phyloP scores from a whole-genome alignment of 2,329 filamentous ascomycete genomes.

The Epichloe baconii region DNA sequence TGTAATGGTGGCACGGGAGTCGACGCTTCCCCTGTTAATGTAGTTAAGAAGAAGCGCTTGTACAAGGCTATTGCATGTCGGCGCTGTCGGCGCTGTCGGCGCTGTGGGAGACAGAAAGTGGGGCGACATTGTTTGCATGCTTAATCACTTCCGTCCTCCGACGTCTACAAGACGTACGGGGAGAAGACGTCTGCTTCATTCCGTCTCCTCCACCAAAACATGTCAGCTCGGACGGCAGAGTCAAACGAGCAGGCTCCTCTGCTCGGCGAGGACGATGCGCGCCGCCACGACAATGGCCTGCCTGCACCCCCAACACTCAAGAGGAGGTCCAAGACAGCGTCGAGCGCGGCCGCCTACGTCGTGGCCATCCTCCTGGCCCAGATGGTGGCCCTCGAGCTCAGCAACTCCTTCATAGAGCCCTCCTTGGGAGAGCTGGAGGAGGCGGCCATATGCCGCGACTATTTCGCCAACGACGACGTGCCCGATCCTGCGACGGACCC shows the following conservation, averaged over 20 bases:
- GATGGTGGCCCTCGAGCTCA: background rate
- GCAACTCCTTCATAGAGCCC: background rate
- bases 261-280: background rate
- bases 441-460: background rate
- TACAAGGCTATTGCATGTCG: too few relatives aligned
- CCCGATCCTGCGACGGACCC: too few relatives aligned
- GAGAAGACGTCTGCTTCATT: background rate
- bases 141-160: too few relatives aligned
- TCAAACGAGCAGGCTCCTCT: background rate
- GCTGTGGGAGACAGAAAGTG: too few relatives aligned
- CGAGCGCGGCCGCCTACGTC: background rate
- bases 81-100: too few relatives aligned
- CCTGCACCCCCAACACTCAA: background rate
- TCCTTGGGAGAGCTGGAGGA: background rate
- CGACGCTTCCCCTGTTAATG: too few relatives aligned
- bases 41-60: too few relatives aligned
- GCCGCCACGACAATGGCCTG: background rate
- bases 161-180: too few relatives aligned
- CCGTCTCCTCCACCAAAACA: background rate
- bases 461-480: background rate
- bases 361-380: background rate
- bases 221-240: background rate
- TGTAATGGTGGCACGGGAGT: too few relatives aligned
- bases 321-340: background rate
- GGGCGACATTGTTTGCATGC: too few relatives aligned